phyloP scores from a whole-genome alignment of 768 basidiomycete genomes.

The Podaxis sp. region DNA sequence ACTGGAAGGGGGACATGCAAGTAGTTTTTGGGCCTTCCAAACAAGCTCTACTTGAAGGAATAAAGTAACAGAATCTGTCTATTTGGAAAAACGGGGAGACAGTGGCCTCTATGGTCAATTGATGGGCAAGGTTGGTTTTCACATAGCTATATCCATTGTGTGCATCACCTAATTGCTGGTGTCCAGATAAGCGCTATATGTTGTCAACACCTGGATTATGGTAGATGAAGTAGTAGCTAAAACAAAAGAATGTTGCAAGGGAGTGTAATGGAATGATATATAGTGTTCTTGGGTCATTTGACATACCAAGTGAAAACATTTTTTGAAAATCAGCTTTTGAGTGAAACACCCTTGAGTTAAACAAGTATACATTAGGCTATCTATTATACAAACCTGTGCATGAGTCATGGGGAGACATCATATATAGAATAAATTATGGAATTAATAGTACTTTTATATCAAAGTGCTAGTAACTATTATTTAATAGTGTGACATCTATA shows the following conservation, averaged over 20 bases:
- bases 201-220: slow-evolving; percentile 11
- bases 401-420: too few species aligned
- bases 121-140: neutral
- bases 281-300: neutral
- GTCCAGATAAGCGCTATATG: neutral
- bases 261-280: slow-evolving; percentile 2
- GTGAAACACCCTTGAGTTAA: too few species aligned
- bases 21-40: too few species aligned
- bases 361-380: too few species aligned
- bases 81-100: neutral
- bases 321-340: too few species aligned
- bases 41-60: too few species aligned
- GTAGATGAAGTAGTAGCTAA: slow-evolving; percentile 1
- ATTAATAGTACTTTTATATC: too few species aligned
- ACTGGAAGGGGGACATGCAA: neutral
- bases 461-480: too few species aligned
- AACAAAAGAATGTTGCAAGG: slow-evolving; percentile 6
- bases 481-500: too few species aligned
- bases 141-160: neutral
- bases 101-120: neutral
- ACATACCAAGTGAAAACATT: too few species aligned
- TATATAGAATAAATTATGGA: too few species aligned
- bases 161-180: neutral
- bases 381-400: too few species aligned
- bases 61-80: neutral